These are phyloP conservation scores for Salix viminalis DNA, from an alignment of 345 rosid species.

Conservation along the genomic window DNA sequence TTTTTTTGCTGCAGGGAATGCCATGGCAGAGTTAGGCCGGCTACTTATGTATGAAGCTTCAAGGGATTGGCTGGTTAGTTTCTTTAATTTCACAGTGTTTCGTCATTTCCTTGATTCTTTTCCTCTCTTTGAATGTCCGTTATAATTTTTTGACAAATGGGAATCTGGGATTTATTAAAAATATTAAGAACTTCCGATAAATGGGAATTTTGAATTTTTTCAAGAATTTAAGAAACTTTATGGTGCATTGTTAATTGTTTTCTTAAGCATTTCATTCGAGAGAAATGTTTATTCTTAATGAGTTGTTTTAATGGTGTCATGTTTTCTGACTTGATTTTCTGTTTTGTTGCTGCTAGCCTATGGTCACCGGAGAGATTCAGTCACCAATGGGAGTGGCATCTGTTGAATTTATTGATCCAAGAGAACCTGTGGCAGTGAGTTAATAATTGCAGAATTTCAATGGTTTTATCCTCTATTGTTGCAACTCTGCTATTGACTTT, in stretches of 20 bases:
- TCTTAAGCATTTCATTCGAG: not conserved
- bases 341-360: constrained; percentile 51
- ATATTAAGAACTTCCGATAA: not conserved
- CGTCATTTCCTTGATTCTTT: too few relatives aligned
- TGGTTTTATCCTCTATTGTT: not conserved
- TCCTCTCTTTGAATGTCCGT: not conserved
- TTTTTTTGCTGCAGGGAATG: constrained; percentile 45
- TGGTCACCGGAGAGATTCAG: constrained; percentile 76
- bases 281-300: not conserved
- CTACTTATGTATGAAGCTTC: constrained; percentile 85
- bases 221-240: too few relatives aligned
- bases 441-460: not conserved
- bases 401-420: constrained; percentile 93
- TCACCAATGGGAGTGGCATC: constrained; percentile 83
- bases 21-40: constrained; percentile 91
- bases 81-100: not conserved
- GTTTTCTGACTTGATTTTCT: constrained; percentile 1
- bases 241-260: not conserved
- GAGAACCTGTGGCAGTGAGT: constrained; percentile 82
- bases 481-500: not conserved
- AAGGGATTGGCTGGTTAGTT: constrained; percentile 85
- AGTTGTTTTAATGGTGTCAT: not conserved
- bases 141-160: not conserved
- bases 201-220: too few relatives aligned
- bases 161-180: too few relatives aligned